Percentiles rank a stretch among this genome's conserved stretches.
These are phyloP conservation scores for Marasmius sp. DNA, from an alignment of 1,284 basidiomycete species.

Conservation along the genomic window DNA sequence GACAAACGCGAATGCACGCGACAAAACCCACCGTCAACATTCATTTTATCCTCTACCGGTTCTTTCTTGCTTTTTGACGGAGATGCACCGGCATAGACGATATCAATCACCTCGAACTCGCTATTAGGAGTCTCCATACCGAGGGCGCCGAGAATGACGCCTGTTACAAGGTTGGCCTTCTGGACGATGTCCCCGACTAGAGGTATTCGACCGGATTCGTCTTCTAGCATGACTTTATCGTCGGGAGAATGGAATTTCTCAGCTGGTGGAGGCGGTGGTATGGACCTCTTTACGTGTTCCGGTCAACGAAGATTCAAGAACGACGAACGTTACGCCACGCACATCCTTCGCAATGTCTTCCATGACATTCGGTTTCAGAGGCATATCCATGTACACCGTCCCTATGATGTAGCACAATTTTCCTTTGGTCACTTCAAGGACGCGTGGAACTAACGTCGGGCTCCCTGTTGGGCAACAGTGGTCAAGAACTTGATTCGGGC, in stretches of 20 bases:
- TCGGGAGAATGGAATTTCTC: slow-evolving; percentile 76
- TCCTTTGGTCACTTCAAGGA: slow-evolving; percentile 87
- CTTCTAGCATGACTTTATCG: slow-evolving; percentile 89
- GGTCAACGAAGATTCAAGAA: neutral
- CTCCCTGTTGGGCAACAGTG: slow-evolving; percentile 44
- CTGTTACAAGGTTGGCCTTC: slow-evolving; percentile 74
- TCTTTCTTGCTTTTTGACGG: slow-evolving; percentile 46
- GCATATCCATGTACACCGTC: slow-evolving; percentile 98
- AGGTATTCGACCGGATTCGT: slow-evolving; percentile 90
- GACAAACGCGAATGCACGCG: slow-evolving; percentile 11
- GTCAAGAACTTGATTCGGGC: no score
- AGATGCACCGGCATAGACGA: slow-evolving; percentile 84
- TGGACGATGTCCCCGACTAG: slow-evolving; percentile 75
- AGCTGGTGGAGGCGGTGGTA: slow-evolving; percentile 78
- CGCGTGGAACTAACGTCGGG: slow-evolving; percentile 77
- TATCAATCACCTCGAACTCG: slow-evolving; percentile 93
- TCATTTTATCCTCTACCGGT: slow-evolving; percentile 40
- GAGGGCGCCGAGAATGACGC: slow-evolving; percentile 86
- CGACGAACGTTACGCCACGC: slow-evolving; percentile 28
- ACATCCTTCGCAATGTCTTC: slow-evolving; percentile 94
- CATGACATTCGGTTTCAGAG: slow-evolving; percentile 94
- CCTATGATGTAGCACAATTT: slow-evolving; percentile 90
- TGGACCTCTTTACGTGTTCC: slow-evolving; percentile 66
- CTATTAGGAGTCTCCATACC: slow-evolving; percentile 88
- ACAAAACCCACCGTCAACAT: slow-evolving; percentile 44